These are phyloP conservation scores for Aureobasidium sp. DNA, from an alignment of 2,329 filamentous ascomycete genomes.

Conservation along the genomic window DNA sequence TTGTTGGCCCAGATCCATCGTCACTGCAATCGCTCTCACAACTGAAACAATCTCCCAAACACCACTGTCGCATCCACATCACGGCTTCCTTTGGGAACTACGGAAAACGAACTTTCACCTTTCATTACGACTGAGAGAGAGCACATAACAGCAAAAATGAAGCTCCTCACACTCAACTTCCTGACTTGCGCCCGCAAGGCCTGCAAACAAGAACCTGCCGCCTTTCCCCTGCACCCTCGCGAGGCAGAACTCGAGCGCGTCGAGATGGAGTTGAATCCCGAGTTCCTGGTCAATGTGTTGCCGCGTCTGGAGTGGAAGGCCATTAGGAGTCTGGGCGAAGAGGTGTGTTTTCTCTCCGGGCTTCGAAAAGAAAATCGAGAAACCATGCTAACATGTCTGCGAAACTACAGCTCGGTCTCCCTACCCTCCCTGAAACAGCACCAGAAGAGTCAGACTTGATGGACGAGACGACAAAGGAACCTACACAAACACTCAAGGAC, in stretches of 20 bases:
- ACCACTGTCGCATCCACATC: background rate
- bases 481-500: constrained; percentile 62
- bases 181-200: constrained; percentile 91
- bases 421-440: constrained; percentile 51
- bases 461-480: constrained; percentile 51
- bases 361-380: background rate
- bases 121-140: background rate
- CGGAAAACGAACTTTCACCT: background rate
- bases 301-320: constrained; percentile 85
- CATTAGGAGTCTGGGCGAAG: constrained; percentile 64
- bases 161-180: constrained; percentile 92
- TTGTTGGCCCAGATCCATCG: background rate
- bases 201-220: constrained; percentile 72
- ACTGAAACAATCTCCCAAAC: background rate
- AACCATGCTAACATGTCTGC: background rate
- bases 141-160: constrained; percentile 53
- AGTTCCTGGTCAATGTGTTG: constrained; percentile 77
- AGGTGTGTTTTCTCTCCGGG: constrained; percentile 49
- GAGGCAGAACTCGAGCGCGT: constrained; percentile 85
- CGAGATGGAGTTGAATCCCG: constrained; percentile 71
- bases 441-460: constrained; percentile 23
- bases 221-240: constrained; percentile 86
- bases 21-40: background rate
- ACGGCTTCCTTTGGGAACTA: background rate
- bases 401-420: constrained; percentile 63